Conservation (phyloP, 495 filamentous ascomycete genomes). For the Achaetomiella virescens region DNA sequence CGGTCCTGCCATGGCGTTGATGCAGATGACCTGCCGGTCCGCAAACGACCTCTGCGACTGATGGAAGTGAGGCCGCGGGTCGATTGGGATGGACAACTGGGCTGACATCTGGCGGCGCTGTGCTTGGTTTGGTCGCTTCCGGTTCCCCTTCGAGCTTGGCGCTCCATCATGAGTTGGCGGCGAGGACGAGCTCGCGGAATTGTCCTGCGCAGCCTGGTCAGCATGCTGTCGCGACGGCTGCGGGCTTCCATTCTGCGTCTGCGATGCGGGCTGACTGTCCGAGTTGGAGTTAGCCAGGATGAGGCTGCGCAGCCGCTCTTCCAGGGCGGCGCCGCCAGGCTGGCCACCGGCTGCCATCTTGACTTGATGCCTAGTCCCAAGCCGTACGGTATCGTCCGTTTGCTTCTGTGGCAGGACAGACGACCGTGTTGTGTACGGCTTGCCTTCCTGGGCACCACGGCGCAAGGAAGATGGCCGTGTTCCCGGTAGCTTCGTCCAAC, state of each 20-base stretch:
- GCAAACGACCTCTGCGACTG: conserved; percentile 15
- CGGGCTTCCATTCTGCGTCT: not conserved
- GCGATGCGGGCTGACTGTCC: not conserved
- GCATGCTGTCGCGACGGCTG: not conserved
- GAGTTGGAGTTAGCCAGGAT: conserved; percentile 37
- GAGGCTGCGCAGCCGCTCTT: conserved; percentile 38
- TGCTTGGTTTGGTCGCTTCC: conserved; percentile 50
- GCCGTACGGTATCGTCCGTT: too few species aligned
- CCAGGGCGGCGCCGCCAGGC: conserved; percentile 23
- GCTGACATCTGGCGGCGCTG: conserved; percentile 50
- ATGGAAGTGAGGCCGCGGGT: conserved; percentile 27
- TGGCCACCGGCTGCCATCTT: conserved; percentile 23
- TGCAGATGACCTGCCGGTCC: conserved; percentile 4
- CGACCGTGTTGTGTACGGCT: too few species aligned
- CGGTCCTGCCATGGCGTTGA: conserved; percentile 17
- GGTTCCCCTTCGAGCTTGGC: conserved; percentile 10
- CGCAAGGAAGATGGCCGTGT: not conserved
- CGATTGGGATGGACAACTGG: conserved; percentile 46
- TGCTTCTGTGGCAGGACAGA: too few species aligned
- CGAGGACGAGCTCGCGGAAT: not conserved
- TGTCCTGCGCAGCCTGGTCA: not conserved
- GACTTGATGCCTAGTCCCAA: not conserved
- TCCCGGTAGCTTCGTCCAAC: too few species aligned
- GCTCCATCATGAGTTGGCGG: not conserved
- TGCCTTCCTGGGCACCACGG: not conserved